Conservation (phyloP, 768 basidiomycete genomes). For the Polyporus arcularius region DNA sequence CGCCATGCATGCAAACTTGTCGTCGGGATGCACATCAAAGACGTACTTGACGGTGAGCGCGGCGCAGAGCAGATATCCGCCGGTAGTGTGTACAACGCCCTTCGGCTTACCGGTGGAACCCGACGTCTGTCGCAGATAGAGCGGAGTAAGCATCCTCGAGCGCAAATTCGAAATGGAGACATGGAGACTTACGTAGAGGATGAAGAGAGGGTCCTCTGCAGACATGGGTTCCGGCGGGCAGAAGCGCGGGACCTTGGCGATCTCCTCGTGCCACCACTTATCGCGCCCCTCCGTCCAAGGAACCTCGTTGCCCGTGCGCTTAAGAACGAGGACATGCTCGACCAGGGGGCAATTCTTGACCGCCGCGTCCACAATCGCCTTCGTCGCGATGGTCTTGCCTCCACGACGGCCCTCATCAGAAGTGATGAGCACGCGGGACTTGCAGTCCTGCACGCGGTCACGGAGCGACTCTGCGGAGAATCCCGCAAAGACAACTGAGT, state of each 20-base stretch:
- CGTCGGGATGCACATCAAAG: conserved; percentile 96
- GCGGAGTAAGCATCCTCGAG: not conserved
- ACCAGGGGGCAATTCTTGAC: conserved; percentile 82
- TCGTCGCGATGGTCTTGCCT: conserved; percentile 93
- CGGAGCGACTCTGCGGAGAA: conserved; percentile 94
- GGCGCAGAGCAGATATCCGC: conserved; percentile 88
- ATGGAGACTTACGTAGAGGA: conserved; percentile 81
- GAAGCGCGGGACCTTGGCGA: conserved; percentile 78
- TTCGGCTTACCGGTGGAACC: conserved; percentile 96
- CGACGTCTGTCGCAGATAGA: conserved; percentile 64
- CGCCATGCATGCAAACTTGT: conserved; percentile 97
- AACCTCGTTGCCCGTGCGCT: conserved; percentile 82
- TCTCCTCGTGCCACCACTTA: conserved; percentile 96
- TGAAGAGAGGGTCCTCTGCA: conserved; percentile 96
- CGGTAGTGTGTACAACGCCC: conserved; percentile 91
- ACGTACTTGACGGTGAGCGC: conserved; percentile 95
- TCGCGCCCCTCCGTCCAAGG: conserved; percentile 84
- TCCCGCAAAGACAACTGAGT: conserved; percentile 97
- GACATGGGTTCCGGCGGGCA: conserved; percentile 88
- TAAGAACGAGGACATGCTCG: conserved; percentile 88
- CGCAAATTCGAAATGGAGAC: not conserved
- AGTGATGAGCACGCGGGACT: conserved; percentile 89
- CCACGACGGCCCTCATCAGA: conserved; percentile 93
- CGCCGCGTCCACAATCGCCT: conserved; percentile 91
- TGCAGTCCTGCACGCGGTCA: conserved; percentile 89